Evolutionary conservation across 805 yeast species (phyloP).

Genomic region (Saturnispora halmiae): DNA sequence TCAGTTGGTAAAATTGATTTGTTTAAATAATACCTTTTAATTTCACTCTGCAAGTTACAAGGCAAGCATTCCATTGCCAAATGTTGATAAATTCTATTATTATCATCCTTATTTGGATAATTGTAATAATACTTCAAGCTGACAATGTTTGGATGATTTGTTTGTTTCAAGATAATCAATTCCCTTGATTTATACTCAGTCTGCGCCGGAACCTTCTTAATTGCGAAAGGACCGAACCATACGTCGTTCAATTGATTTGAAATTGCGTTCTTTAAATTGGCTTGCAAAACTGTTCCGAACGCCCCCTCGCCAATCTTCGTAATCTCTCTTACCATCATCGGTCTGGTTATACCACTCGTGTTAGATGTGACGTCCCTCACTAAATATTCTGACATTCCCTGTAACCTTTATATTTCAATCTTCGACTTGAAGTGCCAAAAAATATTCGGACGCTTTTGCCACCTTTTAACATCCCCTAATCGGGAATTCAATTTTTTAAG

Average conservation of each 20-base stretch:
- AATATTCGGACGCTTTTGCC: neutral
- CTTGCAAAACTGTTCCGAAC: conserved; percentile 77
- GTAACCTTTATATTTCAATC: too few species aligned
- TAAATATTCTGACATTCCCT: conserved; percentile 30
- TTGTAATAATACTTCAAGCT: conserved; percentile 62
- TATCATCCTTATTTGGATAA: conserved; percentile 51
- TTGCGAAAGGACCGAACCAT: conserved; percentile 78
- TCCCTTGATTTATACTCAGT: conserved; percentile 81
- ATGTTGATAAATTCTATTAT: conserved; percentile 60
- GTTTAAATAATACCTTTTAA: conserved; percentile 55
- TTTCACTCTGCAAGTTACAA: conserved; percentile 68
- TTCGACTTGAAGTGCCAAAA: too few species aligned
- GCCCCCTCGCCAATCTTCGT: conserved; percentile 80
- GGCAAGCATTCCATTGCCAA: conserved; percentile 83
- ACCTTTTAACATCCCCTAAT: too few species aligned
- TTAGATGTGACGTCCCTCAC: conserved; percentile 58
- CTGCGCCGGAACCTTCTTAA: conserved; percentile 78
- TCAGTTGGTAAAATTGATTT: conserved; percentile 58
- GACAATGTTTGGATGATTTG: conserved; percentile 75
- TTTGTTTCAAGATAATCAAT: conserved; percentile 62
- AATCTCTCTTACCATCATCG: conserved; percentile 64
- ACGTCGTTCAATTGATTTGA: conserved; percentile 16
- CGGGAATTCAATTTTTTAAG: too few species aligned
- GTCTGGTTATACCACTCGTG: conserved; percentile 39
- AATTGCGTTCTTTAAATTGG: conserved; percentile 35